Conservation (phyloP, 2,329 filamentous ascomycete genomes). For the Myriosclerotinia duriaeana region DNA sequence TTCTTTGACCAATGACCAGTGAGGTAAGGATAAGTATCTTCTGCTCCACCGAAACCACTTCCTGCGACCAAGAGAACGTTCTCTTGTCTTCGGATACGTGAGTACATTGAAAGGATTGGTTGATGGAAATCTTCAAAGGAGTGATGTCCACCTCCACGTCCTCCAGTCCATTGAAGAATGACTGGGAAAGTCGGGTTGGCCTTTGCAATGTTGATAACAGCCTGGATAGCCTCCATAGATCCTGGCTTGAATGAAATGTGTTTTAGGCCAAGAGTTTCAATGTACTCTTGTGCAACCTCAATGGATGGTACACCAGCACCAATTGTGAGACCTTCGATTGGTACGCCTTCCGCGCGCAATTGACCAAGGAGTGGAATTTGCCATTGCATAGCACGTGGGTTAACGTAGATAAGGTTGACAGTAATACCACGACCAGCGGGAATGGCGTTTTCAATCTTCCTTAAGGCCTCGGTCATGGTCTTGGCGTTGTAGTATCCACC, state of each 20-base stretch:
- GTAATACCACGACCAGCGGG: constrained; percentile 84
- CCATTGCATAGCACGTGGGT: constrained; percentile 86
- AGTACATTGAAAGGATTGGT: constrained; percentile 87
- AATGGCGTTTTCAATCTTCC: constrained; percentile 81
- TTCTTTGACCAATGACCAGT: constrained; percentile 85
- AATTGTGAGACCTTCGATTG: constrained; percentile 89
- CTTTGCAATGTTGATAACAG: constrained; percentile 88
- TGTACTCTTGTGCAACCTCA: constrained; percentile 90
- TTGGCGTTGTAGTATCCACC: constrained; percentile 85
- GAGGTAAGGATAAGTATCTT: constrained; percentile 90
- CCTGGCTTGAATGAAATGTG: constrained; percentile 95
- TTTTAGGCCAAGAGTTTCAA: constrained; percentile 86
- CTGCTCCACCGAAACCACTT: constrained; percentile 85
- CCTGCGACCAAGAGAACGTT: constrained; percentile 90
- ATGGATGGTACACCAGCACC: constrained; percentile 92
- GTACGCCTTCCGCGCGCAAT: constrained; percentile 79
- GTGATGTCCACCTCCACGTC: constrained; percentile 89
- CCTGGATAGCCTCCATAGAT: constrained; percentile 82
- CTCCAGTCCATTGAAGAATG: constrained; percentile 91
- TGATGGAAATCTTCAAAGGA: constrained; percentile 95
- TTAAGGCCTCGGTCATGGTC: constrained; percentile 78
- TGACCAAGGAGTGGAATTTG: constrained; percentile 82
- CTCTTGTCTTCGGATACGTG: constrained; percentile 76
- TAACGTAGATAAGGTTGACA: constrained; percentile 88
- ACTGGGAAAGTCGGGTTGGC: constrained; percentile 94